phyloP scores from a whole-genome alignment of 1,139 yeast genomes.

The Saccharomycopsis hybrid region DNA sequence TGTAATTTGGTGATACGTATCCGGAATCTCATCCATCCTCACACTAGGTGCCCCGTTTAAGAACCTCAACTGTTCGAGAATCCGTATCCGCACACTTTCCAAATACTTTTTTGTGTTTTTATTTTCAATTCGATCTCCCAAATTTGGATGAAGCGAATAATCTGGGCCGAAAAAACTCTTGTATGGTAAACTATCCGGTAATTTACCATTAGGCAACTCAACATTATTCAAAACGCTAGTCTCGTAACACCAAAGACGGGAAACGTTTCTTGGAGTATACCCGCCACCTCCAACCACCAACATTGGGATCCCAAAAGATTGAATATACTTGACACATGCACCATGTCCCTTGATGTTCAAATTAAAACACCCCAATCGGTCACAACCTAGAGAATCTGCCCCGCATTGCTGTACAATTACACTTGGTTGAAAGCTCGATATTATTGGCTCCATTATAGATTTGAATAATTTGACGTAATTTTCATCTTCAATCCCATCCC shows the following conservation, averaged over 20 bases:
- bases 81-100: slow-evolving; percentile 69
- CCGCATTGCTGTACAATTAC: slow-evolving; percentile 96
- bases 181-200: slow-evolving; percentile 79
- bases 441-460: slow-evolving; percentile 81
- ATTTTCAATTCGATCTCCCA: slow-evolving; percentile 85
- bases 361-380: slow-evolving; percentile 88
- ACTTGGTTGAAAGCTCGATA: slow-evolving; percentile 79
- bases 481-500: slow-evolving; percentile 95
- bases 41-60: slow-evolving; percentile 93
- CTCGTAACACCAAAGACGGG: slow-evolving; percentile 92
- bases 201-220: slow-evolving; percentile 53
- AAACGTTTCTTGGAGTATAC: slow-evolving; percentile 91
- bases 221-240: slow-evolving; percentile 83
- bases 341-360: slow-evolving; percentile 90
- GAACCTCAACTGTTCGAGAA: slow-evolving; percentile 75
- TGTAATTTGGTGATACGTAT: slow-evolving; percentile 65
- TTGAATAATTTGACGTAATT: slow-evolving; percentile 73
- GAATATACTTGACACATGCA: slow-evolving; percentile 83
- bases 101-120: slow-evolving; percentile 79
- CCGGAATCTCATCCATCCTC: slow-evolving; percentile 84
- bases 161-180: slow-evolving; percentile 92
- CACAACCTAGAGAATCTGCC: slow-evolving; percentile 92
- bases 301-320: slow-evolving; percentile 82
- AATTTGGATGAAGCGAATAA: slow-evolving; percentile 78
- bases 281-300: slow-evolving; percentile 97